Evolutionary conservation across 176 grass and related monocot genomes (phyloP), one percentile per base, ranked within the genome.

Genomic region (Triticum urartu): DNA sequence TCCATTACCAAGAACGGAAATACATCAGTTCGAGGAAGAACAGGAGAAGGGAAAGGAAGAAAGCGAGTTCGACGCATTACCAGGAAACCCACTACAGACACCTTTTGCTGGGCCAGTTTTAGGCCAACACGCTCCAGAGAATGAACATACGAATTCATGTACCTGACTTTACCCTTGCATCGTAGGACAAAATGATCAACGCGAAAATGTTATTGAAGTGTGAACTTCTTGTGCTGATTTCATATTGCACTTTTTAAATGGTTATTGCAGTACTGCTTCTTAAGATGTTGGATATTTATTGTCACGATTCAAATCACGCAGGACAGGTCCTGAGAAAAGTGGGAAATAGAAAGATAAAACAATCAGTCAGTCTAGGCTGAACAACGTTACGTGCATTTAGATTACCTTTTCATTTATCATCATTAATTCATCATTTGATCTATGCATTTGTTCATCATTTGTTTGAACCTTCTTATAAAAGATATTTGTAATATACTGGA

Each of bases 351-450:
- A 22, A 18, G 4, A 30, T 15, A 79, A 45, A 50, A 63, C 10
- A 30, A 72, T 38, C 64, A 48, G 26, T 52, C 26, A 56, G 36
- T 13, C 8, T 14, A 18, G 13, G 17, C 81, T 83, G 13, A 65
- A 54, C 38, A 71, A 71, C 33, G 75, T 71, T 20, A 10, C 52
- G 38, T n/a, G 56, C 56, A 89, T 84, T 82, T 63, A 79, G 74
- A 74, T 80, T 72, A 3, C 9, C 30, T 74, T 72, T 72, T 6
- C 17, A 56, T 65, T 80, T 66, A 85, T 43, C 39, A 56, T 79
- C 24, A 18, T 30, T 30, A 20, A 47, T 56, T 40, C 28, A 58
- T 56, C 79, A 61, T 63, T 70, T 59, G 35, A 8, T 87, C 74
- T 42, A 75, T 50, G 69, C 22, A 39, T 14, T 13, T 25, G 43